Evolutionary conservation across 2,329 filamentous ascomycete species (phyloP), one percentile per base, ranked within the genome.

Genomic region (Daldinia eschscholtzii): DNA sequence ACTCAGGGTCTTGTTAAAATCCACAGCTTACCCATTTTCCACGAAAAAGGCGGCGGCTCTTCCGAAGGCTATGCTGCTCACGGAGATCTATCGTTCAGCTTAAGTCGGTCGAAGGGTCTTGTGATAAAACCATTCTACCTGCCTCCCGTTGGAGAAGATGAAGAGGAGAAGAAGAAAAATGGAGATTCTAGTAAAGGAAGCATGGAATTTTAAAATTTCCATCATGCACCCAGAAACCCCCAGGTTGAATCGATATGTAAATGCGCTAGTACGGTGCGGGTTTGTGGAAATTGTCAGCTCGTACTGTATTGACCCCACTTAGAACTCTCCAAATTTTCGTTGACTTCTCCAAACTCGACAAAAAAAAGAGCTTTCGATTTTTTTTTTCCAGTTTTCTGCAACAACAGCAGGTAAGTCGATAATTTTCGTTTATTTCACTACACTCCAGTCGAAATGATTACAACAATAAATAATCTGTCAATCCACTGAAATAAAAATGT

Each of bases 51-150:
- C 1, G 94, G 94, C 1, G 93, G 93, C 13, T 91, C 89, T 9
- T 86, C 88, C 1, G 89, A 89, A 66, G 85, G 87, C 42, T 88
- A 88, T 65, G 89, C 89, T 70, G 86, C 91, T 61, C 90, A 92
- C 26, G 93, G 97, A 76, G 94, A 98, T 80, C 87, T 97, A 80
- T 94, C 94, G 4, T 99, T 99, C 79, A 94, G 90, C 68, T 82
- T 99, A 58, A 97, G 93, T 79, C 86, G 93, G 75, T 87, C 88
- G 2, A 90, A 88, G 74, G 94, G 93, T 58, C 89, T 99, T 72
- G 87, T 93, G 42, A 93, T 99, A 71, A 92, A 91, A 75, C 93
- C 94, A 0, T 98, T 94, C 80, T 96, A 92, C 78, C 83, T 99
- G 48, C 96, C 96, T 28, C 96, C 96, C 0, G 84, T 95, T 44